Percentiles rank a stretch among this genome's conserved stretches.
phyloP scores from a whole-genome alignment of 1,284 basidiomycete genomes.

The Ganoderma lingzhi region DNA sequence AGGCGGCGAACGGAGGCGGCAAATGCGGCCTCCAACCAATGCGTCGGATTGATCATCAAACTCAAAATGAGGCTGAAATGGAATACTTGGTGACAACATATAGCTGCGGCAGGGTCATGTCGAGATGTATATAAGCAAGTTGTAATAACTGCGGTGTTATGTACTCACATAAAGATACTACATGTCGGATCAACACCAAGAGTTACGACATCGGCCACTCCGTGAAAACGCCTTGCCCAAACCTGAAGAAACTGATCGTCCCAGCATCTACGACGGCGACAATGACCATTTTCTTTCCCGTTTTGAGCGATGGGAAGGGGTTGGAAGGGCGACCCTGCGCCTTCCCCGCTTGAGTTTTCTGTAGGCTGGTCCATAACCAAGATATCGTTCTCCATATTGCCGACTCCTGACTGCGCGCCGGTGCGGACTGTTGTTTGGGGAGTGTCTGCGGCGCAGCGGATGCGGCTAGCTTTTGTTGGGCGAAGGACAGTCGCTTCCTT shows the following conservation, averaged over 20 bases:
- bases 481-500: conserved; percentile 37
- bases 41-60: neutral
- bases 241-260: conserved; percentile 88
- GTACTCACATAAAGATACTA: neutral
- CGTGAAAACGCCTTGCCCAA: conserved; percentile 87
- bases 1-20: neutral
- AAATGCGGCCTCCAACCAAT: neutral
- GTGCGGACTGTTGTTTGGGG: conserved; percentile 1
- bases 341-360: conserved; percentile 14
- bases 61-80: neutral
- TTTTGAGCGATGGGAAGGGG: conserved; percentile 82
- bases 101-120: neutral
- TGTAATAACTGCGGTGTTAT: neutral
- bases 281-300: conserved; percentile 86
- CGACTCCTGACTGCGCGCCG: conserved; percentile 17
- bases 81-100: neutral
- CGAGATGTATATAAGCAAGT: neutral
- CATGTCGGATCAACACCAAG: neutral
- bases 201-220: conserved; percentile 72
- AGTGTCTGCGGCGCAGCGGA: conserved; percentile 17
- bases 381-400: conserved; percentile 23
- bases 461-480: conserved; percentile 34
- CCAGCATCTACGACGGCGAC: conserved; percentile 93
- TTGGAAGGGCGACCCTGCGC: conserved; percentile 45
- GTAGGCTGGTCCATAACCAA: conserved; percentile 31